Evolutionary conservation across 2,329 filamentous ascomycete species (phyloP), one percentile per base, ranked within the genome.

Genomic region (Dichotomopilus funicola): DNA sequence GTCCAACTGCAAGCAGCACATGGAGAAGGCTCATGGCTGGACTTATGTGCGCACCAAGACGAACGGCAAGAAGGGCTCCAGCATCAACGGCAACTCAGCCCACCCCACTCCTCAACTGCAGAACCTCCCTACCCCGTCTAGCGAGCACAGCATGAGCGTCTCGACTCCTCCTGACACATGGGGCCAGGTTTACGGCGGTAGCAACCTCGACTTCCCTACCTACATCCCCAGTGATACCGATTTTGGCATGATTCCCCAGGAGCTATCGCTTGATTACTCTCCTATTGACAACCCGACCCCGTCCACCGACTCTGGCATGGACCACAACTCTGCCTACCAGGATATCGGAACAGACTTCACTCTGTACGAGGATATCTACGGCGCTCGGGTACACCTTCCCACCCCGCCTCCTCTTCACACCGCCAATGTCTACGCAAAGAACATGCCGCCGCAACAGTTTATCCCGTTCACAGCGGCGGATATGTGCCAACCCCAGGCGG

Each of bases 1-100:
- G 72, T 88, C 83, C 62, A 91, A 91, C 69, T 89, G 86, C 78
- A 91, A 91, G 71, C 87, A 91, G 68, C 88, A 91, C 70, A 91
- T 91, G 87, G 87, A 91, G 72, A 91, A 91, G 70, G 81, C 85
- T 1, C 88, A 91, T 66, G 80, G 80, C 55, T 90, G 85, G 81
- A 73, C 76, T 33, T 91, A 91, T 62, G 76, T 87, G 58, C 83
- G 87, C 53, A 87, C 85, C 37, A 89, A 89, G 75, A 91, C 87
- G 71, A 96, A 95, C 67, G 88, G 88, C 68, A 89, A 87, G 73
- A 83, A 79, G 69, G 63, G 67, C 55, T 75, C 75, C 47, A 63
- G 67, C 61, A 50, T 64, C 19, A 58, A 60, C 33, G 72, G 70
- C 57, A 78, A 75, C 65, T 72, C 77, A 59, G 62, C 75, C 60